Evolutionary conservation across 2,329 filamentous ascomycete genomes (phyloP).

Genomic region (Plectosphaerella plurivora): DNA sequence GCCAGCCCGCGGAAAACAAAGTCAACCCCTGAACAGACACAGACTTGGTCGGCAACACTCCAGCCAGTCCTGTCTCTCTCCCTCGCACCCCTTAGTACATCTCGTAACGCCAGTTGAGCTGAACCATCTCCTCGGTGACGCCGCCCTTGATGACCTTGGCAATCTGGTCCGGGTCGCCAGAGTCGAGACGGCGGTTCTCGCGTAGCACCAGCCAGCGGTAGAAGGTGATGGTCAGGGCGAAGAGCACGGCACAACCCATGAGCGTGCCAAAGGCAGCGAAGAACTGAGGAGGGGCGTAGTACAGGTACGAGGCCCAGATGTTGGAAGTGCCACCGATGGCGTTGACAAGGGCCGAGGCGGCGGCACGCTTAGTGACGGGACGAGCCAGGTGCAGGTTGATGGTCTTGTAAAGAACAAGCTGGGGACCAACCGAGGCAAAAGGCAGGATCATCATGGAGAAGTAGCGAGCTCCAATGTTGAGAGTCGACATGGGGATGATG

Average conservation of each 20-base stretch:
- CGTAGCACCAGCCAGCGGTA: slow-evolving; percentile 31
- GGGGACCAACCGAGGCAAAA: slow-evolving; percentile 21
- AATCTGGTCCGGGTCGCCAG: slow-evolving; percentile 26
- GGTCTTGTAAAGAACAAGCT: slow-evolving; percentile 19
- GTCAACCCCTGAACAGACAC: too few species aligned
- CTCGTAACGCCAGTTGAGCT: slow-evolving; percentile 36
- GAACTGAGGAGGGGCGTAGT: slow-evolving; percentile 29
- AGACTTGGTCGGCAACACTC: too few species aligned
- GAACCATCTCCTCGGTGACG: slow-evolving; percentile 37
- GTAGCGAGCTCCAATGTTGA: slow-evolving; percentile 15
- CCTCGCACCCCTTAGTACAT: slow-evolving; percentile 26
- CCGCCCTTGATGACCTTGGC: slow-evolving; percentile 33
- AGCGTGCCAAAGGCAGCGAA: slow-evolving; percentile 34
- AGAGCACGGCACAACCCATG: slow-evolving; percentile 25
- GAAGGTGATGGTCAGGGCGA: slow-evolving; percentile 26
- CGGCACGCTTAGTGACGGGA: slow-evolving; percentile 21
- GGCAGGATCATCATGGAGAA: slow-evolving; percentile 17
- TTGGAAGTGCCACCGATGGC: slow-evolving; percentile 26
- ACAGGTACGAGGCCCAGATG: slow-evolving; percentile 30
- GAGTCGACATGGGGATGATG: slow-evolving; percentile 16
- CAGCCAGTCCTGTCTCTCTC: too few species aligned
- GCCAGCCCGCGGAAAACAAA: too few species aligned
- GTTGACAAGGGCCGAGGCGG: slow-evolving; percentile 32
- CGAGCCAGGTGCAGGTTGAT: slow-evolving; percentile 21
- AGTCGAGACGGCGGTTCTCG: slow-evolving; percentile 32